These are phyloP conservation scores for Apophysomyces sp. DNA, from an alignment of 371 early-diverging fungal genomes.

Conservation along the genomic window DNA sequence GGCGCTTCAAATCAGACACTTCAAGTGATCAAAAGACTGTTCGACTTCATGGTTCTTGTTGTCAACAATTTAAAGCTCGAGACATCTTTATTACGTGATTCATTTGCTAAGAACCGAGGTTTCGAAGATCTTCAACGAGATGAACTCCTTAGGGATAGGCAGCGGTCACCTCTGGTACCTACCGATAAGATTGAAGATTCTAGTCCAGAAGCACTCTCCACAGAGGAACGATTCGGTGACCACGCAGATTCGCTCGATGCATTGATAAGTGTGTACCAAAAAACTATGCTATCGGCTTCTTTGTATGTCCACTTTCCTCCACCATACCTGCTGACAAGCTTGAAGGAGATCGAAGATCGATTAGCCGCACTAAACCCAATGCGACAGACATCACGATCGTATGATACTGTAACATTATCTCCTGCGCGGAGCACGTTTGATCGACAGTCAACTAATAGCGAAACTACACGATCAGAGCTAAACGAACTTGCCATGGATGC, in stretches of 20 bases:
- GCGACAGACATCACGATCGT: background rate
- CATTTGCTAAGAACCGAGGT: slow-evolving; percentile 44
- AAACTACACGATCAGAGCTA: background rate
- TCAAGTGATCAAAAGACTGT: slow-evolving; percentile 73
- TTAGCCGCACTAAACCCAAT: slow-evolving; percentile 18
- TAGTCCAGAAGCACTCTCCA: background rate
- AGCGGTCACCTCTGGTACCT: slow-evolving; percentile 10
- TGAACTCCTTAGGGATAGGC: background rate
- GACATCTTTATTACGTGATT: slow-evolving; percentile 67
- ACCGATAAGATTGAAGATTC: background rate
- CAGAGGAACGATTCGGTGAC: slow-evolving; percentile 2
- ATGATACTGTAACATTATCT: slow-evolving; percentile 11
- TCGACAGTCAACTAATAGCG: slow-evolving; percentile 8
- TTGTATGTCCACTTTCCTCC: slow-evolving; percentile 83
- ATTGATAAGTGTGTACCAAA: slow-evolving; percentile 53
- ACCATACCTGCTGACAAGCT: slow-evolving; percentile 74
- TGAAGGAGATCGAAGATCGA: slow-evolving; percentile 65
- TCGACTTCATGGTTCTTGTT: slow-evolving; percentile 81
- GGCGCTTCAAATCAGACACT: slow-evolving; percentile 69
- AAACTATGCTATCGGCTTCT: slow-evolving; percentile 80
- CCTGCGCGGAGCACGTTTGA: slow-evolving; percentile 30
- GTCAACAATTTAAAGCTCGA: slow-evolving; percentile 87
- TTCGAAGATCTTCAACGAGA: slow-evolving; percentile 10
- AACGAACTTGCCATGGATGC: slow-evolving; percentile 17
- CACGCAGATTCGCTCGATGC: slow-evolving; percentile 14